Evolutionary conservation across 2,329 filamentous ascomycete species (phyloP), one percentile per base, ranked within the genome.

Genomic region (Chaetomium globosum): DNA sequence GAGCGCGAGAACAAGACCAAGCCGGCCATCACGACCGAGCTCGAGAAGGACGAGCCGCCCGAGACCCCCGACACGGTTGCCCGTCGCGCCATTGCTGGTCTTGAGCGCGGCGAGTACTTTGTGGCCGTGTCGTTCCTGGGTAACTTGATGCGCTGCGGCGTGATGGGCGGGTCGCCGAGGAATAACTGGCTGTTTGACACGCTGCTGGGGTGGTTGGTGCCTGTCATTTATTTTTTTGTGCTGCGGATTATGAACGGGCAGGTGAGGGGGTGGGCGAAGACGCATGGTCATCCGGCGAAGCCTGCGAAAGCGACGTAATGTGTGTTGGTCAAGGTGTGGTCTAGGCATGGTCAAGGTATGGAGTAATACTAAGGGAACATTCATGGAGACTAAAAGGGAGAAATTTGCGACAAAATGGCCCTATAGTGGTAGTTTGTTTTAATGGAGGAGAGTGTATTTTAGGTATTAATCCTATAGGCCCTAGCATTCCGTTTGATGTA

Each of bases 51-150:
- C n/a, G 95, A 99, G 75, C 89, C 89, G 16, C 83, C 87, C 55
- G 90, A 96, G 77, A 89, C 85, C 0, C 90, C 92, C 5, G 89
- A 95, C 5, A 84, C 89, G 65, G 92, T 96, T 16, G 95, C 95
- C 1, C 77, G 79, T 4, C 81, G 81, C 9, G 82, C 91, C 0
- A 87, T 99, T 59, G 79, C 79, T 52, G 91, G 90, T 0, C 79
- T 99, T 53, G 93, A 98, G 77, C 86, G 80, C 43, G 95, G 94
- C 0, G 82, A 95, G 28, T 94, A 91, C 76, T 83, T 92, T 72
- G 85, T 97, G 53, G 89, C 91, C 0, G 91, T 93, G 12, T 89
- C 87, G 66, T 86, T 88, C 68, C 75, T 97, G 55, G 91, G 90
- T 1, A 78, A 85, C 63, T 73, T 92, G 65, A 89, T 97, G 87